phyloP scores from a whole-genome alignment of 2,329 filamentous ascomycete genomes.

The Fusarium coicis region DNA sequence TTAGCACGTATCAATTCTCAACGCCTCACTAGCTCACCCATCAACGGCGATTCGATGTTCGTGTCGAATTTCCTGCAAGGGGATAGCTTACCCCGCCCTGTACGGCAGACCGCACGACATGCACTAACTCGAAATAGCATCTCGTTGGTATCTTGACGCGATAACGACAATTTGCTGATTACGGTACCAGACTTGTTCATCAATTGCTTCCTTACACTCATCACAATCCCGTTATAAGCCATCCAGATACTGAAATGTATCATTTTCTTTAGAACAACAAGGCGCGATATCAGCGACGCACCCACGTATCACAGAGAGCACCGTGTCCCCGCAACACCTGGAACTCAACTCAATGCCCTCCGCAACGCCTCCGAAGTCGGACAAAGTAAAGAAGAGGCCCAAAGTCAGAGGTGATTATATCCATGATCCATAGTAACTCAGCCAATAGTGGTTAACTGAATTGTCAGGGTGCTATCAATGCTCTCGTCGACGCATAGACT shows the following conservation, averaged over 20 bases:
- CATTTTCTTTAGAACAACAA: rapidly evolving
- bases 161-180: conserved; percentile 1
- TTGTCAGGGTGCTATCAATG: conserved; percentile 37
- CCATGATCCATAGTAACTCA: no score
- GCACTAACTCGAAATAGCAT: neutral
- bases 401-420: conserved; percentile 28
- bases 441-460: neutral
- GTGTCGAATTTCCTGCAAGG: neutral
- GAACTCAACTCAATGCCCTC: conserved; percentile 2
- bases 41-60: neutral
- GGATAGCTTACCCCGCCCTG: conserved; percentile 20
- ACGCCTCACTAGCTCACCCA: neutral
- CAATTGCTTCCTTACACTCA: neutral
- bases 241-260: rapidly evolving
- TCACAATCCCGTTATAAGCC: rapidly evolving
- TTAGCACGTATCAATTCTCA: neutral
- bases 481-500: conserved; percentile 41
- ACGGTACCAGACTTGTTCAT: neutral
- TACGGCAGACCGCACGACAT: neutral
- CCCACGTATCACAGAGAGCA: rapidly evolving
- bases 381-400: conserved; percentile 24
- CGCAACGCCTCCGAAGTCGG: neutral
- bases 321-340: neutral
- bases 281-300: neutral
- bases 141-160: neutral